These are phyloP conservation scores for Fennellomyces sp. DNA, from an alignment of 371 early-diverging fungal species.

Conservation along the genomic window DNA sequence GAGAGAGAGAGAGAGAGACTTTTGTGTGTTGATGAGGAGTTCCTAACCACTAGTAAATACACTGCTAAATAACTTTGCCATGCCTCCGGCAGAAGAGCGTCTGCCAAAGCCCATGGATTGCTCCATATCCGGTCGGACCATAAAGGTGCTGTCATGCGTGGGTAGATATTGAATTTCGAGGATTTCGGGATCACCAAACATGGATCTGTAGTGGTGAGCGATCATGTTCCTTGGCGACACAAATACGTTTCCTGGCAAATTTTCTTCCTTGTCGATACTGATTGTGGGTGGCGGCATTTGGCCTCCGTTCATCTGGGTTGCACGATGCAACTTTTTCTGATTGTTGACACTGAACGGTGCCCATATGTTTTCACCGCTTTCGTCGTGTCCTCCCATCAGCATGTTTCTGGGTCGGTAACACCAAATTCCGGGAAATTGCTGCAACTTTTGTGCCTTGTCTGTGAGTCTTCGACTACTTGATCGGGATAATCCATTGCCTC, in stretches of 20 bases:
- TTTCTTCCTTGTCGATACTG: conserved; percentile 19
- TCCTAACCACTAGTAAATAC: conserved; percentile 1
- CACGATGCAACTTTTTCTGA: conserved; percentile 18
- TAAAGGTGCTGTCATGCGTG: conserved; percentile 14
- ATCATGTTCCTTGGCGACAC: conserved; percentile 12
- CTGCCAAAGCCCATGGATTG: neutral
- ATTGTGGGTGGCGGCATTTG: conserved; percentile 2
- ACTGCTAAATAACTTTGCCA: neutral
- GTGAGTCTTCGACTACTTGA: conserved; percentile 13
- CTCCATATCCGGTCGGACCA: conserved; percentile 12
- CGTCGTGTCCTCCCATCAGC: neutral
- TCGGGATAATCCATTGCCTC: neutral
- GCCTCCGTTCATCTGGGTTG: neutral
- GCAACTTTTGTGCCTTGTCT: conserved; percentile 12
- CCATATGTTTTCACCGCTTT: conserved; percentile 14
- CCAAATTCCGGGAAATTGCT: conserved; percentile 14
- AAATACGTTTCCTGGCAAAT: conserved; percentile 16
- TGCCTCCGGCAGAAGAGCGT: neutral
- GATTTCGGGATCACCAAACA: conserved; percentile 10
- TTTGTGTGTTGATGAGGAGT: too few relatives aligned
- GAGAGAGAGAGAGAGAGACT: too few relatives aligned
- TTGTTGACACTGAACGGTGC: conserved; percentile 20
- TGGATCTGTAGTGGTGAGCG: conserved; percentile 18
- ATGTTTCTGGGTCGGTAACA: conserved; percentile 18
- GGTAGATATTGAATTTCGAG: conserved; percentile 22